Evolutionary conservation across 148 eudicot species (phyloP), one percentile per base, ranked within the genome.

Genomic region (Beta vulgaris): DNA sequence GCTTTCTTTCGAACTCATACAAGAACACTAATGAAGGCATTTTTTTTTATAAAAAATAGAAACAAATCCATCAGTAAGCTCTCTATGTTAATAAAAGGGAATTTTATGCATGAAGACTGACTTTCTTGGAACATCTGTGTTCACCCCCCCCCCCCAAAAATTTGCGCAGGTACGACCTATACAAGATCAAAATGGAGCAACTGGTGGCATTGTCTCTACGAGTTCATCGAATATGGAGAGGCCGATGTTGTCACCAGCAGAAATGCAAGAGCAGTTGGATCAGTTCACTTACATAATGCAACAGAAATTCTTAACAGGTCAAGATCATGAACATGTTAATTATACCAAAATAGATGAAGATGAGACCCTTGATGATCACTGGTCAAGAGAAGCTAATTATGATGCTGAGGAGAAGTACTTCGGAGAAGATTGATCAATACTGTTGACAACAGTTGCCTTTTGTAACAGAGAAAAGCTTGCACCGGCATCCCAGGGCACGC

Each of bases 331-430:
- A 78, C 90, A 91, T 79, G n/a, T 91, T 65, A 87, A 90, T 82
- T 94, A 94, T 83, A 81, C 93, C 9, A 88, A 79, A 75, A 91
- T 94, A 26, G 98, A 94, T 48, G 88, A 86, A 54, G 93, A 94
- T 73, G 91, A 82, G 82, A 86, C 89, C 13, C 86, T 94, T 79
- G 98, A 94, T 73, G 98, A 94, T 81, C 96, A 94, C 85, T 94
- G 98, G 98, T 77, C 85, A 65, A 88, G 82, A 80, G 97, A 94
- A 82, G 93, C 89, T n/a, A 87, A 84, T 84, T 83, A 82, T 43
- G 97, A 94, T 79, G 97, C 97, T 9, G 98, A 94, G 81, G 97
- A 94, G 67, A 94, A 87, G 75, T 94, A 94, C 80, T 94, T 94
- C 59, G 93, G 76, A 65, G 91, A 90, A 78, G 89, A 88, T 69